Conservation (phyloP, 495 filamentous ascomycete species). For the Beverwykella pulmonaria region DNA sequence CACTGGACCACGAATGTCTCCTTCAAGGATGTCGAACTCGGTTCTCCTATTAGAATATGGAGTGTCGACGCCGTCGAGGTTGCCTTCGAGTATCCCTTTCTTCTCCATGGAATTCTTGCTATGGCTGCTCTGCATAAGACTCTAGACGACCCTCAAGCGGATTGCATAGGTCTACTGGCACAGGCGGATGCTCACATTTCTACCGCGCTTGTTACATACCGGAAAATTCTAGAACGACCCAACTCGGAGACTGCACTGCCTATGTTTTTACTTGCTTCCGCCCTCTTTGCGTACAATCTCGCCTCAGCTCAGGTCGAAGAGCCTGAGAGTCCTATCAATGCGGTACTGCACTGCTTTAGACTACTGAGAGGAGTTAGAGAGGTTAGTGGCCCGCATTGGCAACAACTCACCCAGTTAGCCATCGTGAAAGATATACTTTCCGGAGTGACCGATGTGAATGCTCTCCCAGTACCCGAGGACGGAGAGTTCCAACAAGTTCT, state of each 20-base stretch:
- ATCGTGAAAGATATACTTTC: neutral
- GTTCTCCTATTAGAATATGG: neutral
- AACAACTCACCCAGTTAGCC: neutral
- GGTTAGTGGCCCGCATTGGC: slow-evolving; percentile 13
- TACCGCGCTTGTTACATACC: neutral
- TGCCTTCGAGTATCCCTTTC: slow-evolving; percentile 24
- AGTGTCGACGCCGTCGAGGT: slow-evolving; percentile 2
- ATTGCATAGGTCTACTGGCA: neutral
- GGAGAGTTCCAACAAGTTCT: slow-evolving; percentile 2
- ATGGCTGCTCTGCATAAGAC: slow-evolving; percentile 23
- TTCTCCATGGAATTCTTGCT: slow-evolving; percentile 24
- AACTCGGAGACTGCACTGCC: slow-evolving; percentile 7
- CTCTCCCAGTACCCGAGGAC: neutral
- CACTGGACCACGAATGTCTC: slow-evolving; percentile 12
- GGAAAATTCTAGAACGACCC: slow-evolving; percentile 8
- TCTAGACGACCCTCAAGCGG: neutral
- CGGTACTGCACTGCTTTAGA: slow-evolving; percentile 20
- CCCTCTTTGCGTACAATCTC: slow-evolving; percentile 17
- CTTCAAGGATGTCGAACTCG: neutral
- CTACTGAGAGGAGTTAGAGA: slow-evolving; percentile 15
- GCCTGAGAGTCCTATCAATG: slow-evolving; percentile 11
- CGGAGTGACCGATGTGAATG: neutral
- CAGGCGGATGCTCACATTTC: slow-evolving; percentile 17
- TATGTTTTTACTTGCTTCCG: slow-evolving; percentile 14
- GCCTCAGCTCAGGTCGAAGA: neutral